Percentiles rank a stretch among this genome's conserved stretches.
Evolutionary conservation across 2,329 filamentous ascomycete genomes (phyloP).

Genomic region (Neurospora sp.): DNA sequence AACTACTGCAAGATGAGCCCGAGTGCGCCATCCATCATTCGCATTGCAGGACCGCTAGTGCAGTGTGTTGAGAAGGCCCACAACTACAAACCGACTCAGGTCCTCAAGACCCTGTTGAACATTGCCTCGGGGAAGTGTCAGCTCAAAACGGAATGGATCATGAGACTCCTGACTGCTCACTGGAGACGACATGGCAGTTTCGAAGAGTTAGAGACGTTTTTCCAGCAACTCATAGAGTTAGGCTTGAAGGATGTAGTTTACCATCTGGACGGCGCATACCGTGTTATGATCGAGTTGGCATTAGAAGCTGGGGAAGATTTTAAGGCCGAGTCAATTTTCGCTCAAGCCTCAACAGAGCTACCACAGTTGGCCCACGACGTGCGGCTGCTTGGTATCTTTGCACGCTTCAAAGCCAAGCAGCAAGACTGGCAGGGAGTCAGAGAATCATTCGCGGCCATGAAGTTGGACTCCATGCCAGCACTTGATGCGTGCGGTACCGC

Average conservation of each 20-base stretch:
- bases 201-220: constrained; percentile 18
- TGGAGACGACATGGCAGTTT: constrained; percentile 24
- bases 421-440: constrained; percentile 33
- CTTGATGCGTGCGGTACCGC: constrained; percentile 20
- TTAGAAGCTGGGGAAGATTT: constrained; percentile 24
- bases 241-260: constrained; percentile 18
- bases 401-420: constrained; percentile 25
- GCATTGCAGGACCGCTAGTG: constrained; percentile 23
- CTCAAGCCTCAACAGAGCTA: constrained; percentile 17
- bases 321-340: constrained; percentile 23
- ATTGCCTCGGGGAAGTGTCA: constrained; percentile 12
- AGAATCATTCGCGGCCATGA: constrained; percentile 22
- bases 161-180: constrained; percentile 25
- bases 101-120: constrained; percentile 21
- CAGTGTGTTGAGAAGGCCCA: constrained; percentile 22
- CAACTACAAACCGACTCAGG: constrained; percentile 18
- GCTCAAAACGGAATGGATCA: constrained; percentile 26
- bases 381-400: constrained; percentile 26
- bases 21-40: constrained; percentile 11
- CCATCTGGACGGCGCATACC: constrained; percentile 24
- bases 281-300: constrained; percentile 30
- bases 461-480: constrained; percentile 11
- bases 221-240: constrained; percentile 11
- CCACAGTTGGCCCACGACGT: constrained; percentile 22
- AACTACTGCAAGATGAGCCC: constrained; percentile 21